Evolutionary conservation across 2,329 filamentous ascomycete species (phyloP).

Genomic region (Pseudogymnoascus sp.): DNA sequence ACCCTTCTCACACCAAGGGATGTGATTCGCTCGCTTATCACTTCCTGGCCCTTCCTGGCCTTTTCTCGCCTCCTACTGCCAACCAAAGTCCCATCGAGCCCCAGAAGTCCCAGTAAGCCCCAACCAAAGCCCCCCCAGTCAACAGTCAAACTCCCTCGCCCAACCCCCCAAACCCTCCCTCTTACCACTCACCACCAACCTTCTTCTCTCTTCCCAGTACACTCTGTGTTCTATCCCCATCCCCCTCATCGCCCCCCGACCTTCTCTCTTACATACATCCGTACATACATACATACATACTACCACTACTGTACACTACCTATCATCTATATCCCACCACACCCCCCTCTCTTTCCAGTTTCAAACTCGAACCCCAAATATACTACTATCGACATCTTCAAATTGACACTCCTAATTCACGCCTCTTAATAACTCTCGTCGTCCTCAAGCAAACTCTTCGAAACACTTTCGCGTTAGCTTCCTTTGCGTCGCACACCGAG

Average conservation of each 20-base stretch:
- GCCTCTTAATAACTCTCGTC: not conserved
- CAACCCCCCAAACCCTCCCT: not conserved
- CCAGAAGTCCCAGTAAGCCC: not conserved
- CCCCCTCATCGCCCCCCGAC: not conserved
- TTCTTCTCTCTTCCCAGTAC: not conserved
- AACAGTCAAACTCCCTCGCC: not conserved
- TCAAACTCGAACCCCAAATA: slow-evolving; percentile 5
- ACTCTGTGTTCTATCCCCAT: not conserved
- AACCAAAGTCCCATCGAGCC: not conserved
- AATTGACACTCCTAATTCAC: not conserved
- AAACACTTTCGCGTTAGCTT: not conserved
- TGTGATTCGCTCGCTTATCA: not conserved
- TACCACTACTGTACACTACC: slow-evolving; percentile 10
- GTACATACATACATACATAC: slow-evolving; percentile 11
- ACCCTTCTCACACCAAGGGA: not conserved
- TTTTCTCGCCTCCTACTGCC: not conserved
- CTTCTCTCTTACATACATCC: not conserved
- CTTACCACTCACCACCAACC: not conserved
- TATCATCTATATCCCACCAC: slow-evolving; percentile 15
- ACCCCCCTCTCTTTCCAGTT: slow-evolving; percentile 5
- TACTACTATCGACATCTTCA: not conserved
- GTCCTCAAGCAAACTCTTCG: slow-evolving; percentile 1
- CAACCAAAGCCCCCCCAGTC: not conserved
- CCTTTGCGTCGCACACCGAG: not conserved
- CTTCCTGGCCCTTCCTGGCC: not conserved